phyloP scores from a whole-genome alignment of 148 eudicot species.

The Chenopodium suecicum region DNA sequence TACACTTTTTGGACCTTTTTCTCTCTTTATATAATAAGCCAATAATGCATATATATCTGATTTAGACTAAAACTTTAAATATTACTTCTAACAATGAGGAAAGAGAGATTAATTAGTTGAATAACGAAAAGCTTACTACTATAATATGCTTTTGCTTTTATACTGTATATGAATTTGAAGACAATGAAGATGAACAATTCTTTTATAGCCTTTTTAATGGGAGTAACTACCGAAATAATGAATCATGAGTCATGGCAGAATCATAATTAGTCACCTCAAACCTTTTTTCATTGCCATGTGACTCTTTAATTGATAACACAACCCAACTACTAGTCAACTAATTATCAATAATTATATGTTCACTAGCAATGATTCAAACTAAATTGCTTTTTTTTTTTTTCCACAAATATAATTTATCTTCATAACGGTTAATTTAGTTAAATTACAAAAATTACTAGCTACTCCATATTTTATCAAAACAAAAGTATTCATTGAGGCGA shows the following conservation, averaged over 20 bases:
- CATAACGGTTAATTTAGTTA: no score
- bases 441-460: no score
- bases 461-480: no score
- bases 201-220: neutral
- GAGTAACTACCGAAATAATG: neutral
- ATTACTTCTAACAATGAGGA: neutral
- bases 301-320: slow-evolving; percentile 9
- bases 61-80: neutral
- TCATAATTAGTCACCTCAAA: slow-evolving; percentile 25
- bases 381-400: no score
- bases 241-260: neutral
- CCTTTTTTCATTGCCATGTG: slow-evolving; percentile 6
- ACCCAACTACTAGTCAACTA: slow-evolving; percentile 15
- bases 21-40: neutral
- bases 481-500: no score
- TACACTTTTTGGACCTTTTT: no score
- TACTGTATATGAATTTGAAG: neutral
- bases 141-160: neutral
- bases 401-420: no score
- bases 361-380: neutral
- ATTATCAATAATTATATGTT: neutral
- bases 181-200: neutral
- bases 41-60: no score
- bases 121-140: neutral
- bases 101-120: neutral